phyloP scores from a whole-genome alignment of 495 filamentous ascomycete species.

The Letharia lupina region DNA sequence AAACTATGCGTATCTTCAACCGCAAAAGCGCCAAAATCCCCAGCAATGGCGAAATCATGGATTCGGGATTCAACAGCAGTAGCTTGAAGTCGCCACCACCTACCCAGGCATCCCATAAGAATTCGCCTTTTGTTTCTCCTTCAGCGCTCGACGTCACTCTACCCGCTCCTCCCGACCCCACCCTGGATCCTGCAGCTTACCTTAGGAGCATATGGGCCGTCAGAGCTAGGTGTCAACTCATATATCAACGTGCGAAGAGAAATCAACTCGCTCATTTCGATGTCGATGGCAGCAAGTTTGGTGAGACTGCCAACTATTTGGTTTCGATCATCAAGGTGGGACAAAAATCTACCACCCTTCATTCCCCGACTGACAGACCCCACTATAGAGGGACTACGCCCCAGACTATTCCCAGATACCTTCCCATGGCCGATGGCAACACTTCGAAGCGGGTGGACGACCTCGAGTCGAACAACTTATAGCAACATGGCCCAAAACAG shows the following conservation, averaged over 20 bases:
- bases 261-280: constrained; percentile 84
- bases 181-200: constrained; percentile 84
- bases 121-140: constrained; percentile 29
- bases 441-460: constrained; percentile 61
- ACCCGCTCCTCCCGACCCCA: constrained; percentile 80
- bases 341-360: neutral
- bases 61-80: constrained; percentile 45
- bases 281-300: constrained; percentile 82
- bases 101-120: constrained; percentile 27
- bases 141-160: constrained; percentile 58
- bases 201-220: constrained; percentile 85
- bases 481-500: constrained; percentile 50
- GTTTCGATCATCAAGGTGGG: constrained; percentile 92
- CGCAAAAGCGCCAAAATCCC: constrained; percentile 50
- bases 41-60: constrained; percentile 42
- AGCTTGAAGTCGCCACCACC: constrained; percentile 45
- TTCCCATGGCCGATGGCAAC: constrained; percentile 63
- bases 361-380: constrained; percentile 18
- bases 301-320: constrained; percentile 82
- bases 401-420: constrained; percentile 77
- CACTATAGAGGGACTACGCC: constrained; percentile 70
- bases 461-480: constrained; percentile 61
- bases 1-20: constrained; percentile 55
- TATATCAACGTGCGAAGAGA: constrained; percentile 67
- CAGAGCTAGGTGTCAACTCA: constrained; percentile 62